These are phyloP conservation scores for Zanthoxylum bungeanum DNA, from an alignment of 345 rosid genomes.

Conservation along the genomic window DNA sequence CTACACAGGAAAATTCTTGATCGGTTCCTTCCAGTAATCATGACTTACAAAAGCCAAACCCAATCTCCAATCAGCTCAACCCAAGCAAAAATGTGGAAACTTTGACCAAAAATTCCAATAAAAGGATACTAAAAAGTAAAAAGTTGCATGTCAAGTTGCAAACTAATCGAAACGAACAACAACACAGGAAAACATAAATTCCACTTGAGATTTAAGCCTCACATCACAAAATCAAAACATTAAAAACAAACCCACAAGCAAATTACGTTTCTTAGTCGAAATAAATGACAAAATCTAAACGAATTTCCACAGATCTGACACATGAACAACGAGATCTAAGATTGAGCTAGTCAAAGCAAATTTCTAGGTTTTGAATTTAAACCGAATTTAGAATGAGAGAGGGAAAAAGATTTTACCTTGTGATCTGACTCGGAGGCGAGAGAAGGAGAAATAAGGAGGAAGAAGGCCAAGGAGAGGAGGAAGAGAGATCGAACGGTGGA, in stretches of 20 bases:
- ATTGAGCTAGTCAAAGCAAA: not conserved
- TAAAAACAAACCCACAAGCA: not conserved
- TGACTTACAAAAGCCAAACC: not conserved
- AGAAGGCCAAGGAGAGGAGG: conserved; percentile 23
- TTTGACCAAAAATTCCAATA: not conserved
- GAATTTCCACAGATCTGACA: conserved; percentile 33
- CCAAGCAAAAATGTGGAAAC: not conserved
- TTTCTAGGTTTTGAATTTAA: not conserved
- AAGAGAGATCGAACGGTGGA: conserved; percentile 32
- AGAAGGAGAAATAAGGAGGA: conserved; percentile 36
- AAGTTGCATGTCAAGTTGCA: not conserved
- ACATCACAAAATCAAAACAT: not conserved
- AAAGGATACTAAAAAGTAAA: not conserved
- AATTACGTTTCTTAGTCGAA: not conserved
- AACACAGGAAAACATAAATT: not conserved
- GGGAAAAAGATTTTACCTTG: conserved; percentile 47
- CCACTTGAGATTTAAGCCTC: not conserved
- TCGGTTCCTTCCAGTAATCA: not conserved
- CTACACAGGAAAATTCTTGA: not conserved
- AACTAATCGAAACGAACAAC: not conserved
- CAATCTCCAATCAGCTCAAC: not conserved
- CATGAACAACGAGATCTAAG: conserved; percentile 29
- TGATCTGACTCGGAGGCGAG: conserved; percentile 90
- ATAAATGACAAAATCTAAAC: not conserved
- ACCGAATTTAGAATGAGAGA: not conserved